Percentiles rank a stretch among this genome's conserved stretches.
Conservation (phyloP, 768 basidiomycete genomes). For the Serpula lacrymans region DNA sequence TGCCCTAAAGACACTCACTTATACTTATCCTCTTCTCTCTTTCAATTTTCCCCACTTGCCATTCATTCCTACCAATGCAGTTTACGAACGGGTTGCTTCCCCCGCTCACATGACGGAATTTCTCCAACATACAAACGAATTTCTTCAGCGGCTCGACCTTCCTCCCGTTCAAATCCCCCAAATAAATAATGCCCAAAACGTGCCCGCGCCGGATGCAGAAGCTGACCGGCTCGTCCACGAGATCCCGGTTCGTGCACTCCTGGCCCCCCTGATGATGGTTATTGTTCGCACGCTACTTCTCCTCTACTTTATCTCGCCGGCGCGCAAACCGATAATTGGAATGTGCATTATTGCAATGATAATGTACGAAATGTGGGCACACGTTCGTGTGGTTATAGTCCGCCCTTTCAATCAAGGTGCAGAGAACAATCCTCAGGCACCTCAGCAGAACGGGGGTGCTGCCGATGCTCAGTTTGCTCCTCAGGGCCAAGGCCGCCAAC, state of each 20-base stretch:
- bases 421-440: constrained; percentile 17
- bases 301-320: constrained; percentile 75
- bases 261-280: constrained; percentile 68
- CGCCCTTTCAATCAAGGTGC: constrained; percentile 35
- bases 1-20: constrained; percentile 37
- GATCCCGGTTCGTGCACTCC: constrained; percentile 61
- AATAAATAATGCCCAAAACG: no score
- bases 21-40: constrained; percentile 53
- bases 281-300: constrained; percentile 62
- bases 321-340: constrained; percentile 68
- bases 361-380: constrained; percentile 73
- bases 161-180: constrained; percentile 39
- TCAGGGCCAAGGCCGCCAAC: constrained; percentile 14
- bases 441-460: constrained; percentile 16
- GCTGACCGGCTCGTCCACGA: constrained; percentile 40
- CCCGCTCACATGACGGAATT: constrained; percentile 56
- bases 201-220: constrained; percentile 25
- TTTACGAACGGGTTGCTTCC: constrained; percentile 21
- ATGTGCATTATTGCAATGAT: constrained; percentile 66
- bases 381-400: constrained; percentile 47
- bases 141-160: constrained; percentile 64
- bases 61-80: constrained; percentile 23
- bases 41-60: constrained; percentile 44
- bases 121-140: constrained; percentile 56
- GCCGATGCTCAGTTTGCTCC: constrained; percentile 13